Evolutionary conservation across 1,284 basidiomycete species (phyloP).

Genomic region (Rhodotorula sp.): DNA sequence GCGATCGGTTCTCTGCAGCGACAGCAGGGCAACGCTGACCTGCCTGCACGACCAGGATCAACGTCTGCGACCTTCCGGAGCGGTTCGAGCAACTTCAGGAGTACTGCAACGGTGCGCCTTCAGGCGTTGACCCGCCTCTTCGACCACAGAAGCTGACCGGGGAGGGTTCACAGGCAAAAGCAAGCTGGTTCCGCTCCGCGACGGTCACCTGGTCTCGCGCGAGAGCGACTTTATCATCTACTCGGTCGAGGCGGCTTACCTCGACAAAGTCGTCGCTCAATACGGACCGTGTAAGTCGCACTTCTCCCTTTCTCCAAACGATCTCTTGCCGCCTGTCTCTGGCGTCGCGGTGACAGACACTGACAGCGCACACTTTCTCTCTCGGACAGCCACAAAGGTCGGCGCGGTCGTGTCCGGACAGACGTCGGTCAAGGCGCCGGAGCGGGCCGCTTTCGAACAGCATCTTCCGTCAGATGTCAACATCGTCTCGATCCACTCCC

Average conservation of each 20-base stretch:
- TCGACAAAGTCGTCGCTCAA: conserved; percentile 75
- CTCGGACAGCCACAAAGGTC: conserved; percentile 74
- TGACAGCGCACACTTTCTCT: no score
- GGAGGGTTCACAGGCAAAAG: conserved; percentile 33
- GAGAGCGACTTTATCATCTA: conserved; percentile 86
- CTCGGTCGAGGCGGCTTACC: conserved; percentile 89
- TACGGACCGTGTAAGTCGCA: conserved; percentile 79
- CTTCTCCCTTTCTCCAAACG: not conserved
- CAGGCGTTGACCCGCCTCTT: not conserved
- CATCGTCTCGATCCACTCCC: conserved; percentile 89
- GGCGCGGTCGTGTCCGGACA: conserved; percentile 91
- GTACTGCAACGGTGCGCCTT: conserved; percentile 62
- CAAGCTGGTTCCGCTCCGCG: conserved; percentile 65
- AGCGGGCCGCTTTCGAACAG: conserved; percentile 83
- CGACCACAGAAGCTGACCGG: not conserved
- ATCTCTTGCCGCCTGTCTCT: not conserved
- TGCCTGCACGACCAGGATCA: conserved; percentile 59
- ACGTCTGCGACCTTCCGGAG: conserved; percentile 85
- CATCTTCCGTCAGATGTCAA: conserved; percentile 80
- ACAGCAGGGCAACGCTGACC: not conserved
- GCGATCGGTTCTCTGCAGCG: no score
- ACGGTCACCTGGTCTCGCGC: conserved; percentile 81
- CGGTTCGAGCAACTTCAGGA: conserved; percentile 66
- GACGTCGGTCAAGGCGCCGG: conserved; percentile 95
- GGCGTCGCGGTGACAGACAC: no score